Evolutionary conservation across 2,329 filamentous ascomycete genomes (phyloP), one percentile per base, ranked within the genome.

Genomic region (Samsoniella hepiali): DNA sequence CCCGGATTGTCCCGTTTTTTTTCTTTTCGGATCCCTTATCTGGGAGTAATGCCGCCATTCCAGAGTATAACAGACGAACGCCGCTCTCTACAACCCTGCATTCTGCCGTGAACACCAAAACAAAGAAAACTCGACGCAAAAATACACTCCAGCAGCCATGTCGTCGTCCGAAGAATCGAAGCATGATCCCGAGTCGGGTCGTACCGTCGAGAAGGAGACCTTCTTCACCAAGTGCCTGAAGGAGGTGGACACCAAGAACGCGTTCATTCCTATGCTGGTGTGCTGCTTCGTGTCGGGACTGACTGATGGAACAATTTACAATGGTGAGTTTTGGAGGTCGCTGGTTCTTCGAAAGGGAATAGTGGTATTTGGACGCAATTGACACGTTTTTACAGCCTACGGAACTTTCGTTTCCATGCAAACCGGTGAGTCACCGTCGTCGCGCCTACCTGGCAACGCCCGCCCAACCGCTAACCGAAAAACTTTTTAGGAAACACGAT

Each of bases 401-500:
- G 72, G 69, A 51, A 74, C 76, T 54, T 77, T 77, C 61, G 77
- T 77, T 31, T 74, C 73, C 51, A 79, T 78, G 76, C 76, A 78
- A 65, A 78, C 76, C 32, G 66, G 67, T 70, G 68, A 58, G 63
- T 62, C 36, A 34, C 51, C 8, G 17, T 11, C 31, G 22, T 40
- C 40, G 34, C 42, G 45, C 27, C 51, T n/a, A 15, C 54, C 50
- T 40, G 31, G 36, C 49, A 29, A 40, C 5, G 17, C 3, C 27
- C 15, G 11, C 27, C 38, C 36, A 10, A n/a, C 5, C 4, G 13
- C 62, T 63, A 36, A 55, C 49, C 29, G 22, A 22, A 13, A 34
- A 31, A 42, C 4, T 15, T 38, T 34, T 5, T 47, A 75, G 84
- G 85, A 45, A 88, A 88, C 73, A 88, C 85, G 10, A 82, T 88